Base-by-base conservation (phyloP, 768 basidiomycete genomes). In the Lyophyllum atratum region DNA sequence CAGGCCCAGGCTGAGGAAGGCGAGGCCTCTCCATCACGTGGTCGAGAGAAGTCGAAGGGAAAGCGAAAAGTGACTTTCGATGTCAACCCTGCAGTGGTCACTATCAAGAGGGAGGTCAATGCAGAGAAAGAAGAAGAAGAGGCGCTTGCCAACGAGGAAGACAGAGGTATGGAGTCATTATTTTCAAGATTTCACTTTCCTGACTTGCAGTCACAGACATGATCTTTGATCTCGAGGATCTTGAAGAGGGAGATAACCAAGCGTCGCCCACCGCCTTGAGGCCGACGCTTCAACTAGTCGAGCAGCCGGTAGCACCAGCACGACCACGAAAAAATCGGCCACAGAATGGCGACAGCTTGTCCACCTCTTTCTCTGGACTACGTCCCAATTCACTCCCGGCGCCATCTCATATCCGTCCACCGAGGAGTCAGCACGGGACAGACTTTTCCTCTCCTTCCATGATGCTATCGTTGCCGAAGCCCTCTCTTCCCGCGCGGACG, bases 21-120 rank as follows among this genome's bases (percentile, higher is more conserved):
- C 14, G 65, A 46, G 52, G 60, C 64, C 15, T 52, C 63, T 24
- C 54, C 64, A 19, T 64, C 68, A 60, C 72, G 69, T 55, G 69
- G 62, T 55, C 68, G 65, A 63, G 71, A 73, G 56, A 68, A 52
- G 55, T 66, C 59, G 43, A 75, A 88, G 75, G 76, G 78, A 49
- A 89, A 85, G 69, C 77, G 84, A 58, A 89, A 85, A 68, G 87
- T 92, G 28, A 89, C 87, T 9, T 92, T 92, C 63, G 82, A 91
- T 60, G 81, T 87, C 48, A 75, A 86, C 65, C 81, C 85, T 21
- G 83, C 77, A 37, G 78, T 81, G 11, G 72, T 78, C 24, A 74
- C 79, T n/a, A 80, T 80, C 58, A 74, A 79, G 28, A 69, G 69
- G 25, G 71, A 78, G 55, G 64, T 72, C 17, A 71, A 69, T 31